These are phyloP conservation scores for Pseudofabraea citricarpa DNA, from an alignment of 2,329 filamentous ascomycete species.

Conservation along the genomic window DNA sequence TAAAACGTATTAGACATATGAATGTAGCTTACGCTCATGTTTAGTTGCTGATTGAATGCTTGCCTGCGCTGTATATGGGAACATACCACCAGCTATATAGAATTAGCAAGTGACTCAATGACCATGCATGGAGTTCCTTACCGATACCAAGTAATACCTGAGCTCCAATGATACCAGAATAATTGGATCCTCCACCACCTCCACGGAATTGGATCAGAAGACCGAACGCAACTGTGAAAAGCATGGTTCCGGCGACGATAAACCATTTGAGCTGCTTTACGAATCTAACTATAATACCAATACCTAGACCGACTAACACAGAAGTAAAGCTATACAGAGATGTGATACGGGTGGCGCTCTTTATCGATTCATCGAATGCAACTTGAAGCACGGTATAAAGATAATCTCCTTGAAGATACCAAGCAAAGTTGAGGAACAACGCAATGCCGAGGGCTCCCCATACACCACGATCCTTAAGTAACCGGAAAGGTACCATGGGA, in stretches of 20 bases:
- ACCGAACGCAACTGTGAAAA: constrained; percentile 63
- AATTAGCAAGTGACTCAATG: no score
- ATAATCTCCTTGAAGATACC: constrained; percentile 60
- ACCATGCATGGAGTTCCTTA: no score
- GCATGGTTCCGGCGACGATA: constrained; percentile 52
- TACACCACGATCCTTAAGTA: constrained; percentile 59
- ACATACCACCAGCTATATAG: constrained; percentile 47
- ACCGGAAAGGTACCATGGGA: constrained; percentile 52
- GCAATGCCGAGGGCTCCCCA: constrained; percentile 60
- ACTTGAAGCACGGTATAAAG: constrained; percentile 59
- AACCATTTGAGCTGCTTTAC: constrained; percentile 54
- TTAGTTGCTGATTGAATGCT: constrained; percentile 45
- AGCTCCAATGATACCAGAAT: constrained; percentile 55
- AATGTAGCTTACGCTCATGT: constrained; percentile 40
- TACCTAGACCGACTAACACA: constrained; percentile 50
- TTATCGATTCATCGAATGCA: constrained; percentile 53
- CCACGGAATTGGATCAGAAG: constrained; percentile 61
- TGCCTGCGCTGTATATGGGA: constrained; percentile 43
- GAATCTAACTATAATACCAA: constrained; percentile 52
- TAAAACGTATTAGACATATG: no score
- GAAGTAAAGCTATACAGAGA: constrained; percentile 55
- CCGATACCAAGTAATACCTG: constrained; percentile 55
- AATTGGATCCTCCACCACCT: constrained; percentile 33
- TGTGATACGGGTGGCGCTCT: constrained; percentile 51
- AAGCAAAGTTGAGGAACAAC: constrained; percentile 49